Evolutionary conservation across 345 rosid species (phyloP), one percentile per base, ranked within the genome.

Genomic region (Salix koriyanagi): DNA sequence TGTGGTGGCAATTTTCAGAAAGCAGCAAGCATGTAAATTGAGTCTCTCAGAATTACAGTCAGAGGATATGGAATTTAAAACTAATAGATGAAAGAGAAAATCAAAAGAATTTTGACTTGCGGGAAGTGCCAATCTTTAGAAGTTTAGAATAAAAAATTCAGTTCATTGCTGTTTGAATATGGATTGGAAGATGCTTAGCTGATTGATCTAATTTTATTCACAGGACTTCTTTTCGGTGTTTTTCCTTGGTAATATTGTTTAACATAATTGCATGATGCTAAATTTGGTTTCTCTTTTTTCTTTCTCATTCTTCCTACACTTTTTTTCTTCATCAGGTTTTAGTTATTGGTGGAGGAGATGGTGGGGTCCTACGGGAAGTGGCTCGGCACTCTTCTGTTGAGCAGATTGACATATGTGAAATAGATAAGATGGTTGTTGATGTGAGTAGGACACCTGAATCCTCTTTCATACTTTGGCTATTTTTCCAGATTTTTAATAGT

Each of bases 331-430:
- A 73, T 71, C 84, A 93, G 99, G 97, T 93, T 56, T 73, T 95
- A 83, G 99, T 95, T 60, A 93, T 95, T 82, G 99, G 99, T 19
- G 99, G 99, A 81, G 99, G 99, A 65, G 99, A 90, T 83, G 99
- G 99, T 25, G 99, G 98, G 11, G 98, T 95, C 71, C 77, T 93
- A 52, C 88, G 97, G 58, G 99, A 95, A 86, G 93, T 95, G 77
- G 81, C 97, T 76, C 96, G 97, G 16, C 91, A 95, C 85, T 77
- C 92, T 76, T 93, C 98, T 69, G 82, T 95, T 11, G 96, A 89
- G 83, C 88, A 89, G 76, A 89, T 95, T 81, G 99, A 95, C 79
- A 93, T 95, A 34, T 95, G 97, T 84, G 99, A 93, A 85, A 95
- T 95, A 18, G 99, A 95, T 79, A 86, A 90, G 85, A 91, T 95